Conservation (phyloP, 202 grass and related monocot genomes). For the Eragrostis tef region DNA sequence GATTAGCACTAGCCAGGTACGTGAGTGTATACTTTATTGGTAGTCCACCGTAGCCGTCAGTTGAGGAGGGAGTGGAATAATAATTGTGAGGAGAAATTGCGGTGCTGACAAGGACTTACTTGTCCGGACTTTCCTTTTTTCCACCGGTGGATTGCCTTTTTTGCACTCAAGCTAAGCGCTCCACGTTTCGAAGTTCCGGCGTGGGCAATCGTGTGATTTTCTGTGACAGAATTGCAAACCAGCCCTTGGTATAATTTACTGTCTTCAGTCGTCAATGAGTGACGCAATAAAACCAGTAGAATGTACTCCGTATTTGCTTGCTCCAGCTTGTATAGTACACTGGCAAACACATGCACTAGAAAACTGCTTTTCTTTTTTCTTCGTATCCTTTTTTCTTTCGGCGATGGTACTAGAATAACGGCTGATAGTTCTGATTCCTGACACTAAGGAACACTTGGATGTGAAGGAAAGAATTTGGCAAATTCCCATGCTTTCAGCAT, state of each 20-base stretch:
- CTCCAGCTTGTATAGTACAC: no score
- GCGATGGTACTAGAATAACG: background rate
- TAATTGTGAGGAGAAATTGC: background rate
- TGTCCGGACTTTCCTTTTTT: conserved; percentile 21
- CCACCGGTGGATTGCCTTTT: conserved; percentile 1
- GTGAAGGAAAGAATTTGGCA: conserved; percentile 38
- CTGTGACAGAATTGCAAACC: background rate
- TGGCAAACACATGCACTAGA: background rate
- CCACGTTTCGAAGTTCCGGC: conserved; percentile 42
- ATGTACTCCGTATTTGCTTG: no score
- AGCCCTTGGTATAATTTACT: background rate
- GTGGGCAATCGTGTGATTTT: background rate
- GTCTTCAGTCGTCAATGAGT: background rate
- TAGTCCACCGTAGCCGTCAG: conserved; percentile 43
- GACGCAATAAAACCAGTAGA: no score
- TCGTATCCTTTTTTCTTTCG: background rate
- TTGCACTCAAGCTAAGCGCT: background rate
- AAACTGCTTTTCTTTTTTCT: background rate
- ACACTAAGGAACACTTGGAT: background rate
- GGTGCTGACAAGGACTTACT: conserved; percentile 46
- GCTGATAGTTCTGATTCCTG: background rate
- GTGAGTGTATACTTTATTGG: conserved; percentile 36
- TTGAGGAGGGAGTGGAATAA: conserved; percentile 13
- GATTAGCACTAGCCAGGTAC: conserved; percentile 10
- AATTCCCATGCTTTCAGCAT: background rate